phyloP scores from a whole-genome alignment of 2,329 filamentous ascomycete genomes.

The Alternaria arborescens region DNA sequence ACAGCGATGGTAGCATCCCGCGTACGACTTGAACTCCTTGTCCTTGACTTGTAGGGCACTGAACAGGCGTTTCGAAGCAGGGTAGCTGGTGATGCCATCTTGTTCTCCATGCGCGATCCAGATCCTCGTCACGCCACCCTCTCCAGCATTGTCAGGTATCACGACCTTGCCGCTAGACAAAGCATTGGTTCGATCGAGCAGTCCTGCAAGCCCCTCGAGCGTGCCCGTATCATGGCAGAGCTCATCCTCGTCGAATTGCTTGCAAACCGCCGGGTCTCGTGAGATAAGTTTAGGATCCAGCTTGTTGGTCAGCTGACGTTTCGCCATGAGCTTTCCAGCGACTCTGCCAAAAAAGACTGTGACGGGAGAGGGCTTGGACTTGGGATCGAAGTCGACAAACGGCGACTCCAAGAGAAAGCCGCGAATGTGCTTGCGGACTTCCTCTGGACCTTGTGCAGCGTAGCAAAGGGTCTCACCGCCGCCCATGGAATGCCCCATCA shows the following conservation, averaged over 20 bases:
- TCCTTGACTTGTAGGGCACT: slow-evolving; percentile 68
- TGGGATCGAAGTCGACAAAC: slow-evolving; percentile 76
- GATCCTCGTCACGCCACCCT: slow-evolving; percentile 68
- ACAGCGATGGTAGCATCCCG: slow-evolving; percentile 79
- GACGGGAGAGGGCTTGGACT: slow-evolving; percentile 68
- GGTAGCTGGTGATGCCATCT: slow-evolving; percentile 74
- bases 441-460: slow-evolving; percentile 55
- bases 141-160: slow-evolving; percentile 53
- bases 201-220: slow-evolving; percentile 77
- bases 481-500: slow-evolving; percentile 93
- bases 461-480: slow-evolving; percentile 78
- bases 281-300: slow-evolving; percentile 71
- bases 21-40: slow-evolving; percentile 75
- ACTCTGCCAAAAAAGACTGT: slow-evolving; percentile 73
- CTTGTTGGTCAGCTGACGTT: slow-evolving; percentile 70
- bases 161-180: slow-evolving; percentile 66
- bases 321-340: slow-evolving; percentile 72
- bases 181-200: slow-evolving; percentile 76
- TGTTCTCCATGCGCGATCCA: slow-evolving; percentile 80
- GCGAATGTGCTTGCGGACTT: slow-evolving; percentile 67
- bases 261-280: slow-evolving; percentile 70
- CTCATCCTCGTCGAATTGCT: slow-evolving; percentile 69
- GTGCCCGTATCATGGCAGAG: slow-evolving; percentile 86
- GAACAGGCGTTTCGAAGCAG: slow-evolving; percentile 71
- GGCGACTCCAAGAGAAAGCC: slow-evolving; percentile 82